Percentiles rank a stretch among this genome's conserved stretches.
These are phyloP conservation scores for Populus hybrid DNA, from an alignment of 441 rosid species.

Conservation along the genomic window DNA sequence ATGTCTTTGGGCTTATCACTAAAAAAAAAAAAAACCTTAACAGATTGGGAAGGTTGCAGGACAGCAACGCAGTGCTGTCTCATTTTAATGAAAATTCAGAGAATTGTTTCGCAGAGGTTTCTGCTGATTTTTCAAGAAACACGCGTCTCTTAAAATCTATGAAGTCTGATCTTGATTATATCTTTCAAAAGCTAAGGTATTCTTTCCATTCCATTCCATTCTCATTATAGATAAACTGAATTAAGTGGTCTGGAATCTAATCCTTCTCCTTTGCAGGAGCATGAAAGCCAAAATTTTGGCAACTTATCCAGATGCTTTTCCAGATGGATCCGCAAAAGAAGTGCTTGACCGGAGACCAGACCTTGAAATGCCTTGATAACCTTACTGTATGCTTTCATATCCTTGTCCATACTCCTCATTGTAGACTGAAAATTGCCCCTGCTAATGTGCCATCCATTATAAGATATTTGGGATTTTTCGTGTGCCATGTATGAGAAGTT, in stretches of 20 bases:
- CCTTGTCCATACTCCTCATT: no score
- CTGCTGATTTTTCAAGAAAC: slow-evolving; percentile 61
- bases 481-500: neutral
- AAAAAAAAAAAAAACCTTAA: neutral
- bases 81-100: slow-evolving; percentile 87
- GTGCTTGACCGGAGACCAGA: slow-evolving; percentile 73
- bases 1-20: slow-evolving; percentile 8
- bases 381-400: neutral
- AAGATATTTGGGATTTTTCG: neutral
- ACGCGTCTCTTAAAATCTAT: slow-evolving; percentile 65
- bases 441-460: neutral
- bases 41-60: slow-evolving; percentile 96
- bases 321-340: slow-evolving; percentile 58
- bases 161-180: slow-evolving; percentile 86
- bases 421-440: neutral
- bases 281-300: slow-evolving; percentile 68
- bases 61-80: slow-evolving; percentile 87
- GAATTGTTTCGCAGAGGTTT: slow-evolving; percentile 70
- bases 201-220: neutral
- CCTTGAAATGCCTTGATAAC: slow-evolving; percentile 60
- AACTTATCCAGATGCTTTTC: slow-evolving; percentile 87
- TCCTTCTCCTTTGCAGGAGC: slow-evolving; percentile 35
- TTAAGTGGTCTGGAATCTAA: neutral
- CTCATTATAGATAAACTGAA: neutral
- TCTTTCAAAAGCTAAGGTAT: slow-evolving; percentile 85